phyloP scores from a whole-genome alignment of 1,139 yeast genomes.

The Magnusiomyces suaveolens region DNA sequence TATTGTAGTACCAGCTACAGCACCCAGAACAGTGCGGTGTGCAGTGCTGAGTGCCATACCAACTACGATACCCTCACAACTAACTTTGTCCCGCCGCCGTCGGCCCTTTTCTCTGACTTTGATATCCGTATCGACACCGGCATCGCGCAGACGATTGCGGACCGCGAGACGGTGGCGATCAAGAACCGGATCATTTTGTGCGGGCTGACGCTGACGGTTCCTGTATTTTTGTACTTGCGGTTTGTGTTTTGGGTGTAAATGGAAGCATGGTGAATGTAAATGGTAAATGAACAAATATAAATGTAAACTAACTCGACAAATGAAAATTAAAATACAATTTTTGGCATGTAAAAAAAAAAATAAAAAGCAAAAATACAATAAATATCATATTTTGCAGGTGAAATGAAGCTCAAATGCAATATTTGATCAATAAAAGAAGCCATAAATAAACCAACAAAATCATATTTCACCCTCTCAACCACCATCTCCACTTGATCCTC shows the following conservation, averaged over 20 bases:
- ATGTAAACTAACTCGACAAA: not conserved
- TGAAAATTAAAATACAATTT: not conserved
- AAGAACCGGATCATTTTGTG: slow-evolving; percentile 19
- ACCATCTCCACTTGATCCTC: not conserved
- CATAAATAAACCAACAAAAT: too few species aligned
- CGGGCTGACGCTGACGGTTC: slow-evolving; percentile 19
- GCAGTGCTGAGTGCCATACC: too few species aligned
- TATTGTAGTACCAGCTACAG: too few species aligned
- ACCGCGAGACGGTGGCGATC: slow-evolving; percentile 17
- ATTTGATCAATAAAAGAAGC: too few species aligned
- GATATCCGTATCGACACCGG: slow-evolving; percentile 6
- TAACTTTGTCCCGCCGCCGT: too few species aligned
- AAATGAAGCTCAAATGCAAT: too few species aligned
- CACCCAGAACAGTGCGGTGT: too few species aligned
- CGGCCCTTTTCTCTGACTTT: not conserved
- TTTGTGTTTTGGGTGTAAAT: slow-evolving; percentile 16
- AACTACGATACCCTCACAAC: too few species aligned
- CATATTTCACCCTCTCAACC: too few species aligned
- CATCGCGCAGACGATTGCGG: slow-evolving; percentile 11
- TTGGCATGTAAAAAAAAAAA: too few species aligned
- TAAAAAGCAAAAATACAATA: too few species aligned
- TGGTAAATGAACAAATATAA: not conserved
- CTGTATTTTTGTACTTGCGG: slow-evolving; percentile 18
- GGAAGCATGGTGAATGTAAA: not conserved
- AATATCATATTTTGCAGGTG: too few species aligned